These are phyloP conservation scores for Mallotus nudiflorus DNA, from an alignment of 345 rosid genomes.

Conservation along the genomic window DNA sequence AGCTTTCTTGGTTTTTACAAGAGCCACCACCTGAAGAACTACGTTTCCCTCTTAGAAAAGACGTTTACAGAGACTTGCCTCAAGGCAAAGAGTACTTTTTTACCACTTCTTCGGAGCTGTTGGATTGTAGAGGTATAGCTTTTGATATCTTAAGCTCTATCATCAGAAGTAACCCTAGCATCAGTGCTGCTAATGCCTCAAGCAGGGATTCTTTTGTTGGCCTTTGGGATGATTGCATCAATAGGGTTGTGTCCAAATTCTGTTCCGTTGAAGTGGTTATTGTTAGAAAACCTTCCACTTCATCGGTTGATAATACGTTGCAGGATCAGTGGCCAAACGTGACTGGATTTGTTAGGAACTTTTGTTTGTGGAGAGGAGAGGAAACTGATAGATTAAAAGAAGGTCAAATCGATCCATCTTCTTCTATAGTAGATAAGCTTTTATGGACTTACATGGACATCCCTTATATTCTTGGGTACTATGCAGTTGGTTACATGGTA, in stretches of 20 bases:
- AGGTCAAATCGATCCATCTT: conserved; percentile 60
- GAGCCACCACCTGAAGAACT: conserved; percentile 89
- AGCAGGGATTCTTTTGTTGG: conserved; percentile 80
- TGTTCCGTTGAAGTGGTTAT: conserved; percentile 56
- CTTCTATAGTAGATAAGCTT: conserved; percentile 67
- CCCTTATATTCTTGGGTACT: conserved; percentile 83
- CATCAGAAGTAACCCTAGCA: conserved; percentile 53
- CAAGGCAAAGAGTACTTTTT: conserved; percentile 83
- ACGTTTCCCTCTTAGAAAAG: conserved; percentile 75
- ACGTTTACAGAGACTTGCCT: conserved; percentile 79
- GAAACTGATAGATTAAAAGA: conserved; percentile 67
- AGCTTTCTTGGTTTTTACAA: conserved; percentile 80
- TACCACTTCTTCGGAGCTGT: conserved; percentile 51
- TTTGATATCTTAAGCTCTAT: conserved; percentile 65
- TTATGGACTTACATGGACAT: conserved; percentile 85
- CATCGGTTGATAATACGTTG: conserved; percentile 29
- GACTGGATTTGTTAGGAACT: conserved; percentile 67
- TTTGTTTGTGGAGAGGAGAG: conserved; percentile 96
- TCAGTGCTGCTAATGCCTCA: conserved; percentile 43
- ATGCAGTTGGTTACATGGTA: conserved; percentile 71
- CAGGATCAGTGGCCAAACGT: conserved; percentile 95
- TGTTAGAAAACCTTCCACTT: conserved; percentile 52
- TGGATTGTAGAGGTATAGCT: conserved; percentile 68
- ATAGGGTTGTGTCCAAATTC: conserved; percentile 71
- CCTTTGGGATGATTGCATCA: conserved; percentile 88